phyloP scores from a whole-genome alignment of 306 rosid species.

The Echinosophora koreensis region DNA sequence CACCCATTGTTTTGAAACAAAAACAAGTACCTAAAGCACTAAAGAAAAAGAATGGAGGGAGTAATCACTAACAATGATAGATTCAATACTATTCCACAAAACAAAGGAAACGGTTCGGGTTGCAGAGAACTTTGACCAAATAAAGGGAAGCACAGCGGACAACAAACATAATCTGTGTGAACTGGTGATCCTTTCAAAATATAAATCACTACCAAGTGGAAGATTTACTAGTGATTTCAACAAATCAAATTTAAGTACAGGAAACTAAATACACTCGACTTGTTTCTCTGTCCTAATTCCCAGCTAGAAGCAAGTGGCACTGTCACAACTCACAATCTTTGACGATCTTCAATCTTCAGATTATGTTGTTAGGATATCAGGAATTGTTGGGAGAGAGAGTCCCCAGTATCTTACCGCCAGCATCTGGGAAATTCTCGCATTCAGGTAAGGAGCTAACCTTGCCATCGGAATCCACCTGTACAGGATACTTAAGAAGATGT shows the following conservation, averaged over 20 bases:
- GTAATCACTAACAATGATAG: background rate
- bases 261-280: constrained; percentile 33
- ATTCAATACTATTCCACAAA: background rate
- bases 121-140: constrained; percentile 21
- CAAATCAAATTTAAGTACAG: constrained; percentile 39
- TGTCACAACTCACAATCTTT: constrained; percentile 4
- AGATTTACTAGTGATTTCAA: constrained; percentile 41
- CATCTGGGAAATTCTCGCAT: constrained; percentile 78
- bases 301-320: constrained; percentile 13
- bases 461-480: constrained; percentile 68
- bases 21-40: no score
- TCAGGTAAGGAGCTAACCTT: constrained; percentile 58
- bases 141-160: constrained; percentile 6
- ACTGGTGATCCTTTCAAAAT: constrained; percentile 11
- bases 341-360: constrained; percentile 27
- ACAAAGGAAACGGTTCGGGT: background rate
- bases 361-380: constrained; percentile 82
- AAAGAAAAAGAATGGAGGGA: background rate
- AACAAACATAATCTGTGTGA: constrained; percentile 17
- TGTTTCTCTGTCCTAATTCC: background rate
- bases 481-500: constrained; percentile 84
- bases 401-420: constrained; percentile 84
- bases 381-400: constrained; percentile 58
- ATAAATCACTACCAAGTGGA: constrained; percentile 33
- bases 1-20: no score